A percentile compares a stretch with the other conserved stretches of the same genome.
These are phyloP conservation scores for Vitis rotundifolia DNA, from an alignment of 164 flowering plant genomes.

Conservation along the genomic window DNA sequence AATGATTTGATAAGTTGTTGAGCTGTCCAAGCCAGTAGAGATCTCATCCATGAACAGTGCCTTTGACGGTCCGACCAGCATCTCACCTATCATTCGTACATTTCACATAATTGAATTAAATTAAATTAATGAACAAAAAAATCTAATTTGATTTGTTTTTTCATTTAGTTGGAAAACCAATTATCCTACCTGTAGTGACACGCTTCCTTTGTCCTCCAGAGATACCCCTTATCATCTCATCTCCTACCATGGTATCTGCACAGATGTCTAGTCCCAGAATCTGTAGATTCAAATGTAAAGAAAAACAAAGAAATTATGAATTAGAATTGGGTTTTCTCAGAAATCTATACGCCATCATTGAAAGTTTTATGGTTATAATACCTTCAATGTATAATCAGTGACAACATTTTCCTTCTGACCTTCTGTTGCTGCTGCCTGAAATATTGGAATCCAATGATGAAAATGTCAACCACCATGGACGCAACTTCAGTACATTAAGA, in stretches of 20 bases:
- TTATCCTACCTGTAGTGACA: slow-evolving; percentile 34
- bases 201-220: slow-evolving; percentile 54
- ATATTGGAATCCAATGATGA: not conserved
- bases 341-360: not conserved
- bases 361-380: not conserved
- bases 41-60: slow-evolving; percentile 89
- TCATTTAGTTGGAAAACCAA: not conserved
- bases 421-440: slow-evolving; percentile 40
- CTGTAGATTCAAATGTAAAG: slow-evolving; percentile 13
- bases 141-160: not conserved
- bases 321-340: not conserved
- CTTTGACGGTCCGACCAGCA: slow-evolving; percentile 78
- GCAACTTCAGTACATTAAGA: no score
- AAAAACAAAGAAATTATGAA: not conserved
- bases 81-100: slow-evolving; percentile 48
- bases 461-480: no score
- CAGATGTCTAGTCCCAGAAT: slow-evolving; percentile 46
- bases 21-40: slow-evolving; percentile 86
- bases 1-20: slow-evolving; percentile 76
- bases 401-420: slow-evolving; percentile 40
- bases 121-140: not conserved
- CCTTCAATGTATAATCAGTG: slow-evolving; percentile 44
- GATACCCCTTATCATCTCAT: slow-evolving; percentile 46
- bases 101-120: no score
- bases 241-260: slow-evolving; percentile 45